A percentile compares a stretch with the other conserved stretches of the same genome.
Evolutionary conservation across 148 eudicot species (phyloP).

Genomic region (Rhododendron griersonianum): DNA sequence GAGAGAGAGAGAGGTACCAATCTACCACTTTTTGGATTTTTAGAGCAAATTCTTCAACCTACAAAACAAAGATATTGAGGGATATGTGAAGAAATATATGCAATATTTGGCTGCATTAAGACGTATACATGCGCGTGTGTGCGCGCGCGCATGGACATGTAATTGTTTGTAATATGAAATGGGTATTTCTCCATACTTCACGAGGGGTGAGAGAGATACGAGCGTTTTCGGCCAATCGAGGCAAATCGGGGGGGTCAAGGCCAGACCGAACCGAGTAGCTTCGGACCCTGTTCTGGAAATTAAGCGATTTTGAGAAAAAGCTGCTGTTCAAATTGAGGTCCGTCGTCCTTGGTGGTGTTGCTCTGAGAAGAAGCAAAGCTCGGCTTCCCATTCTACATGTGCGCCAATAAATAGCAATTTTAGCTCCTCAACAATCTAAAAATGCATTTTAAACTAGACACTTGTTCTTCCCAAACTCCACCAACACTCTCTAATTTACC

Average conservation of each 20-base stretch:
- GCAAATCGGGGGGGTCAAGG: conserved; percentile 69
- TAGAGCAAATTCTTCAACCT: conserved; percentile 85
- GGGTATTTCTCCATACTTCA: conserved; percentile 38
- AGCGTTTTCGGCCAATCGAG: conserved; percentile 71
- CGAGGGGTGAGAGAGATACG: conserved; percentile 77
- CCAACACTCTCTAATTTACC: neutral
- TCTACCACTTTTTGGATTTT: conserved; percentile 82
- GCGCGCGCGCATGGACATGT: neutral
- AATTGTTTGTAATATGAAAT: neutral
- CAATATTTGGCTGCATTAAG: neutral
- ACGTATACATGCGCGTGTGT: neutral
- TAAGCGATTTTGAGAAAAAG: conserved; percentile 7
- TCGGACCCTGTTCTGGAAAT: neutral
- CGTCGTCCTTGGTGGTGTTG: neutral
- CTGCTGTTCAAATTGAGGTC: conserved; percentile 7
- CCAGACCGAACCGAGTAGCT: conserved; percentile 21
- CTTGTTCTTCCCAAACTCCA: neutral
- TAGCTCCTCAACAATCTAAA: neutral
- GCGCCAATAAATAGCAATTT: neutral
- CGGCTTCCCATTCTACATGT: conserved; percentile 20
- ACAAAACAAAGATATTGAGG: conserved; percentile 6
- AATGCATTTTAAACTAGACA: neutral
- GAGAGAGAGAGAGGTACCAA: conserved; percentile 42
- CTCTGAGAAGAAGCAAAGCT: conserved; percentile 21
- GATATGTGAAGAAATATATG: neutral